Conservation (phyloP, 768 basidiomycete species). For the Collybia sp. region DNA sequence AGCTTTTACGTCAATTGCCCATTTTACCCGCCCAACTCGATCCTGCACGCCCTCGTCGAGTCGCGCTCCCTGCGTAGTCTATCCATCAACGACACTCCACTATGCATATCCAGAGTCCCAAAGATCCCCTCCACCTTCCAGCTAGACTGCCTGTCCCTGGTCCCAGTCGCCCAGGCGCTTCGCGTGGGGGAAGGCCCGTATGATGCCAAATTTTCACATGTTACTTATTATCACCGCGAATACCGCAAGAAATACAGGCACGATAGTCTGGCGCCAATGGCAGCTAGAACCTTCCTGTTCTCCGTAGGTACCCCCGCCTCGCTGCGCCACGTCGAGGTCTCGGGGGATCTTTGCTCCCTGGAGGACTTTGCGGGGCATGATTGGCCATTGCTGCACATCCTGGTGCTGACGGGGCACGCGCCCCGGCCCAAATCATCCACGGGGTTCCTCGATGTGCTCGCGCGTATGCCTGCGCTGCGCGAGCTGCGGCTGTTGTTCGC, state of each 20-base stretch:
- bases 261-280: conserved; percentile 25
- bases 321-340: conserved; percentile 32
- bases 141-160: conserved; percentile 28
- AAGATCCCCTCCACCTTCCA: conserved; percentile 22
- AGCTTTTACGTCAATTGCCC: conserved; percentile 33
- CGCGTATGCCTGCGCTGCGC: conserved; percentile 26
- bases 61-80: conserved; percentile 30
- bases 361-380: conserved; percentile 22
- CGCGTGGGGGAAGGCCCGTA: conserved; percentile 37
- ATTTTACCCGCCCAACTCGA: conserved; percentile 31
- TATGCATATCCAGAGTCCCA: conserved; percentile 28
- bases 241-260: conserved; percentile 34
- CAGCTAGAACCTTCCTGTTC: conserved; percentile 24
- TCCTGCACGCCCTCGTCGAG: conserved; percentile 29
- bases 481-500: conserved; percentile 31
- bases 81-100: conserved; percentile 32
- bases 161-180: conserved; percentile 34
- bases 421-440: conserved; percentile 19
- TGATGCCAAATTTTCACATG: conserved; percentile 27
- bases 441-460: conserved; percentile 26
- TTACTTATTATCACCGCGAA: conserved; percentile 30
- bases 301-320: conserved; percentile 22
- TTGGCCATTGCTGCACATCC: conserved; percentile 32
- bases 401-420: conserved; percentile 34
- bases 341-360: conserved; percentile 28